Evolutionary conservation across 108 stramenopile genomes (phyloP).

Genomic region (Cyclotella distinguenda): DNA sequence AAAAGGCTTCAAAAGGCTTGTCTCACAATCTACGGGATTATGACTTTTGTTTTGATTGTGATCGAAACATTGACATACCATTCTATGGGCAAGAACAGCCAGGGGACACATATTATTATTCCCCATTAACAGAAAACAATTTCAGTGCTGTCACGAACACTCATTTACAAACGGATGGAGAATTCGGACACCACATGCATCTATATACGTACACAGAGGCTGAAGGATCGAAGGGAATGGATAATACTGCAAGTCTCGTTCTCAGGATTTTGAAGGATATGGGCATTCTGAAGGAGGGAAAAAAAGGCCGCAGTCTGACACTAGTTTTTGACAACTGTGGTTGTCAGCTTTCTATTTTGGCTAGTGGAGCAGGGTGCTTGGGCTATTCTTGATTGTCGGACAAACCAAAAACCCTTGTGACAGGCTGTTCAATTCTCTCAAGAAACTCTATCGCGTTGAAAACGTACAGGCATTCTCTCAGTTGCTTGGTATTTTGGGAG

Average conservation of each 20-base stretch:
- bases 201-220: background rate
- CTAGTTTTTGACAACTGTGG: no score
- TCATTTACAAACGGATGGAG: background rate
- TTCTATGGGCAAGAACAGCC: background rate
- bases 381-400: no score
- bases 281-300: background rate
- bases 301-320: background rate
- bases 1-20: background rate
- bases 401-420: no score
- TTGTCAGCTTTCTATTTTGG: no score
- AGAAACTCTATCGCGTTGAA: no score
- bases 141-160: background rate
- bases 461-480: no score
- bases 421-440: no score
- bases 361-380: no score
- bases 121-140: conserved; percentile 1
- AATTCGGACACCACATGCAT: background rate
- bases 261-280: background rate
- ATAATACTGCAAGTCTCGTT: background rate
- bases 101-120: conserved; percentile 6
- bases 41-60: background rate
- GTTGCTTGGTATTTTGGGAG: no score
- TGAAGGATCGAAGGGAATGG: background rate
- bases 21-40: background rate
- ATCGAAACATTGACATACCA: conserved; percentile 4